Evolutionary conservation across 2,329 filamentous ascomycete species (phyloP).

Genomic region (Dothistroma septosporum): DNA sequence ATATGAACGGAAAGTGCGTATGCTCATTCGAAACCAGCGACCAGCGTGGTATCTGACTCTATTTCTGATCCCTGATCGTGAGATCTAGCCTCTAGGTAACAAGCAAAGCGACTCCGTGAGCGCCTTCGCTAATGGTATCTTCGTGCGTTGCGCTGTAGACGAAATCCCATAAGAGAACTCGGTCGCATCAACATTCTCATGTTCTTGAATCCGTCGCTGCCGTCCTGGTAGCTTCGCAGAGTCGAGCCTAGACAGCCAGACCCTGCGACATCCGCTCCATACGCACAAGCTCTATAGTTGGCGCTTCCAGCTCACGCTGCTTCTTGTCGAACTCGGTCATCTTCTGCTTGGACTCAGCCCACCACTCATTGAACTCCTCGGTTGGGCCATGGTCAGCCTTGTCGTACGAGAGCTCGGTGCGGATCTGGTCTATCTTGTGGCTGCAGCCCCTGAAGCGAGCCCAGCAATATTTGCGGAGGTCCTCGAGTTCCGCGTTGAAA

Average conservation of each 20-base stretch:
- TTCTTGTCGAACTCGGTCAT: slow-evolving; percentile 32
- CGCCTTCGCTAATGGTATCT: slow-evolving; percentile 5
- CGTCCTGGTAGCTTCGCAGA: background rate
- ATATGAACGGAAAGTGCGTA: background rate
- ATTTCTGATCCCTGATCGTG: background rate
- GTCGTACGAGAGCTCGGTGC: slow-evolving; percentile 21
- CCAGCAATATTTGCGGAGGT: slow-evolving; percentile 38
- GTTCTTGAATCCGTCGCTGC: background rate
- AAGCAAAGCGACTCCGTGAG: background rate
- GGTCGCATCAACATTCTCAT: background rate
- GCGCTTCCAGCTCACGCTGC: slow-evolving; percentile 18
- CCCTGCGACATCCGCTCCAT: slow-evolving; percentile 19
- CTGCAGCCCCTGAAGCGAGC: slow-evolving; percentile 42
- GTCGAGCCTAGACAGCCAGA: slow-evolving; percentile 10
- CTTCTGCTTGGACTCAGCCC: slow-evolving; percentile 35
- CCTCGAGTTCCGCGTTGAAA: slow-evolving; percentile 31
- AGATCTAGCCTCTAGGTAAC: slow-evolving; percentile 4
- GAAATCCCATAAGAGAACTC: background rate
- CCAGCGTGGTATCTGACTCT: slow-evolving; percentile 5
- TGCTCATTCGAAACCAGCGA: background rate
- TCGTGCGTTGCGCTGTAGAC: background rate
- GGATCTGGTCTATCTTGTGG: slow-evolving; percentile 27
- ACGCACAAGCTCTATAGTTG: slow-evolving; percentile 17
- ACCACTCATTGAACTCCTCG: slow-evolving; percentile 40
- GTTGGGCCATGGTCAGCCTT: slow-evolving; percentile 24